Percentiles rank a stretch among this genome's conserved stretches.
Evolutionary conservation across 495 filamentous ascomycete species (phyloP).

Genomic region (Aspergillus sparsus): DNA sequence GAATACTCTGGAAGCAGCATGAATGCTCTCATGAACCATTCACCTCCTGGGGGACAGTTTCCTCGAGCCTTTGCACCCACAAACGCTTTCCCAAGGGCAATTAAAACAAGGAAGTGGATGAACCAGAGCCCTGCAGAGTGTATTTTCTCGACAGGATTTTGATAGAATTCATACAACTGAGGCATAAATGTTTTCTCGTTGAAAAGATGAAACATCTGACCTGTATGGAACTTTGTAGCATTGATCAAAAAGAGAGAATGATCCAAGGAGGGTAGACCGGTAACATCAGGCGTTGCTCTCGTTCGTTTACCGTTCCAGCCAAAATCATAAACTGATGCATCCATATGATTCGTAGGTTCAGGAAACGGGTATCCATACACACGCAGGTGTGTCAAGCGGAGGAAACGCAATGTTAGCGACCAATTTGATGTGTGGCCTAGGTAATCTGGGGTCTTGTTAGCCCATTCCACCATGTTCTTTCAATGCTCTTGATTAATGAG

Average conservation of each 20-base stretch:
- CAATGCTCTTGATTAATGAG: background rate
- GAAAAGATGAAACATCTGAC: slow-evolving; percentile 48
- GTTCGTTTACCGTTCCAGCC: slow-evolving; percentile 42
- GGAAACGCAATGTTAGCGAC: slow-evolving; percentile 44
- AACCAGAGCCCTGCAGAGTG: slow-evolving; percentile 40
- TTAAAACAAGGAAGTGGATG: slow-evolving; percentile 46
- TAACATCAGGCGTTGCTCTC: slow-evolving; percentile 26
- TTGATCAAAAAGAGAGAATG: slow-evolving; percentile 46
- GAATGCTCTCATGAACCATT: slow-evolving; percentile 43
- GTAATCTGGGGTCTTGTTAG: slow-evolving; percentile 30
- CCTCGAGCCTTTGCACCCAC: slow-evolving; percentile 36
- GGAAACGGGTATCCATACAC: slow-evolving; percentile 38
- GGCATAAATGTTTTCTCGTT: slow-evolving; percentile 46
- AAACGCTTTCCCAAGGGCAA: slow-evolving; percentile 50
- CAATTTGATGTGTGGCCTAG: slow-evolving; percentile 50
- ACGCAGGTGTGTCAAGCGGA: slow-evolving; percentile 42
- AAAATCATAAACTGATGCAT: slow-evolving; percentile 42
- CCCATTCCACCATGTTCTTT: background rate
- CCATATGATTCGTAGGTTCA: slow-evolving; percentile 37
- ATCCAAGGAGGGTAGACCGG: slow-evolving; percentile 40
- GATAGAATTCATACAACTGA: slow-evolving; percentile 38
- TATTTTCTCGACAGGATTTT: slow-evolving; percentile 26
- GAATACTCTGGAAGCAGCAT: slow-evolving; percentile 41
- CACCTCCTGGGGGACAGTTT: slow-evolving; percentile 35
- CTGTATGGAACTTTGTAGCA: slow-evolving; percentile 45